Evolutionary conservation across 345 rosid genomes (phyloP), one percentile per base, ranked within the genome.

Genomic region (Brassica cretica): DNA sequence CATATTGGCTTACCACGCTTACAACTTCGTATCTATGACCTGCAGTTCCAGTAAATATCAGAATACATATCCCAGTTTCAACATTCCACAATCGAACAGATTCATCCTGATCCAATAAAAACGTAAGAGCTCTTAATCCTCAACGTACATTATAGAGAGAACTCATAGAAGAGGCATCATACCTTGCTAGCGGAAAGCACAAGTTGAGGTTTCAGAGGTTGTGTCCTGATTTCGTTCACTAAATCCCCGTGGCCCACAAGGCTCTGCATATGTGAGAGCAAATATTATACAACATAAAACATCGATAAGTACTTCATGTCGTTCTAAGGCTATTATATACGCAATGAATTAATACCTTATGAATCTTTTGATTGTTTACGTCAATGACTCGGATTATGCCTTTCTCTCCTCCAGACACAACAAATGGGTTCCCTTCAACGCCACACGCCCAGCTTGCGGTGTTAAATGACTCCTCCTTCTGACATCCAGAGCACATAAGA

Each of bases 201-300:
- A 71, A 94, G 96, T 41, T 94, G 92, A 61, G 98, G 90, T 75
- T 87, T 93, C 82, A 91, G 25, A n/a, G 94, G 91, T 75, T 94
- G 98, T 72, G 97, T 94, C 85, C 98, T 91, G 76, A 94, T 88
- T 86, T 92, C 98, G 73, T 94, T 94, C 81, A 94, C 88, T 2
- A 97, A 92, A 84, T 94, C 98, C 56, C 98, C 97, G 68, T 94
- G 98, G 65, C 98, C 98, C 73, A 94, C 98, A 82, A 92, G 92
- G 82, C 98, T 94, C 98, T 21, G 24, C 82, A 75, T 21, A 74
- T 53, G 27, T 41, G 25, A 5, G 53, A 76, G 49, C 62, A 61
- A 1, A 70, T 68, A 35, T 35, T 64, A 56, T 27, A 58, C 51
- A 66, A 21, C 24, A 21, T 21, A 21, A 21, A 21, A 21, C 24